Base-by-base conservation (phyloP, 108 stramenopile genomes). In the Skeletonema menzelii region DNA sequence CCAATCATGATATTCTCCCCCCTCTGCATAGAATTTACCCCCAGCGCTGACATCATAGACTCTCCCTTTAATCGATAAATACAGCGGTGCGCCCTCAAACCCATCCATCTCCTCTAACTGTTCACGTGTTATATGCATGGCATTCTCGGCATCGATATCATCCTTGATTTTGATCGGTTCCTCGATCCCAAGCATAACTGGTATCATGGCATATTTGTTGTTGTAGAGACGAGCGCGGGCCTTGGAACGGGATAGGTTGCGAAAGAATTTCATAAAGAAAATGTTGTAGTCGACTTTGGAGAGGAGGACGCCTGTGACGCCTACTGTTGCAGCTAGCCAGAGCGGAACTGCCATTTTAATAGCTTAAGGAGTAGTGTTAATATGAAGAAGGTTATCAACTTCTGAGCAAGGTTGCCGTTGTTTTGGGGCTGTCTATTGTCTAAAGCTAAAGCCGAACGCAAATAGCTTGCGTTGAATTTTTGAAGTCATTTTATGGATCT, bases 241-340 rank as follows among this genome's bases (percentile, higher is more conserved):
- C 69, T 93, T 93, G 65, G 75, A 69, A 3, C 92, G 75, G 13
- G 82, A 86, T 15, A 94, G 57, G 57, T 94, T 87, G 7, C 92
- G 88, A 65, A 94, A 91, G 79, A 94, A 82, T 47, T 87, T 79
- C 92, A 94, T 94, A n/a, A 89, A 72, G 35, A 86, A 82, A 59
- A 81, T 64, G 63, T 86, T 88, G 57, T 82, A 78, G 55, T 80
- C 72, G 3, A 79, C 71, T 12, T 61, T 65, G 31, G 78, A 53
- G 34, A 79, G 65, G 55, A 71, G 38, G 38, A 72, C 71, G 55
- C 71, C 70, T 47, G 71, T 63, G 13, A 63, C 65, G 31, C 65
- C 71, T 20, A 79, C 40, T 53, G 71, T 60, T 19, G 70, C 35
- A 19, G 71, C 70, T 31, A 79, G 56, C 78, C 78, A 79, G 14